These are phyloP conservation scores for Apiospora sp. DNA, from an alignment of 2,329 filamentous ascomycete species.

Conservation along the genomic window DNA sequence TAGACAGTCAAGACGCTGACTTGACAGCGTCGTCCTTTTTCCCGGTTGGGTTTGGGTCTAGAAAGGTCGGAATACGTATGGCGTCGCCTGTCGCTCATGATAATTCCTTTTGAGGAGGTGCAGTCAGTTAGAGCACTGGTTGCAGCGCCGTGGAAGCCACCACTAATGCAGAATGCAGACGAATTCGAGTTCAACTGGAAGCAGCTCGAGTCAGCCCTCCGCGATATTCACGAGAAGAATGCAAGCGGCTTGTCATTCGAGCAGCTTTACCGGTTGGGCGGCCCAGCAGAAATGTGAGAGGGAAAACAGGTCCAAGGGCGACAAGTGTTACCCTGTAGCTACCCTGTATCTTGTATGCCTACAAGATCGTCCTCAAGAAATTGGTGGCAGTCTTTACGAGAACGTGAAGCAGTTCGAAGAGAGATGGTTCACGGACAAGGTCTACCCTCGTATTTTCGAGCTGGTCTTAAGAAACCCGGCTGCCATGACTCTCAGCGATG, in stretches of 20 bases:
- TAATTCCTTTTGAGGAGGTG: too few species aligned
- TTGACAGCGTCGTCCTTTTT: too few species aligned
- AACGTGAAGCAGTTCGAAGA: constrained; percentile 83
- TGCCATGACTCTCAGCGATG: constrained; percentile 64
- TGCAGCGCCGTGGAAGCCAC: too few species aligned
- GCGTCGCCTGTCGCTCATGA: too few species aligned
- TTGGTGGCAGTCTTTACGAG: constrained; percentile 82
- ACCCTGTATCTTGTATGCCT: constrained; percentile 69
- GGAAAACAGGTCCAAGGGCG: too few species aligned
- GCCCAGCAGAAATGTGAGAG: too few species aligned
- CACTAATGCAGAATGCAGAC: too few species aligned
- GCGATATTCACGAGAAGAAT: constrained; percentile 91
- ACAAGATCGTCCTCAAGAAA: constrained; percentile 91
- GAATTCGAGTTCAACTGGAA: constrained; percentile 86
- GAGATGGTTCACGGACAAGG: constrained; percentile 77
- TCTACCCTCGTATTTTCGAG: constrained; percentile 73
- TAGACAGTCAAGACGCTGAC: too few species aligned
- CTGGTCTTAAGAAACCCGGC: constrained; percentile 76
- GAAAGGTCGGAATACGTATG: too few species aligned
- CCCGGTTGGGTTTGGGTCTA: too few species aligned
- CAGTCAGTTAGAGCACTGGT: too few species aligned
- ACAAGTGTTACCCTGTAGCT: constrained; percentile 68
- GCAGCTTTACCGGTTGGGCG: neutral
- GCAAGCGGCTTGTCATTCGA: constrained; percentile 84
- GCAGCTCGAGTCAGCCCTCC: constrained; percentile 77